Conservation (phyloP, 2,329 filamentous ascomycete genomes). For the Fusarium dlaminii region DNA sequence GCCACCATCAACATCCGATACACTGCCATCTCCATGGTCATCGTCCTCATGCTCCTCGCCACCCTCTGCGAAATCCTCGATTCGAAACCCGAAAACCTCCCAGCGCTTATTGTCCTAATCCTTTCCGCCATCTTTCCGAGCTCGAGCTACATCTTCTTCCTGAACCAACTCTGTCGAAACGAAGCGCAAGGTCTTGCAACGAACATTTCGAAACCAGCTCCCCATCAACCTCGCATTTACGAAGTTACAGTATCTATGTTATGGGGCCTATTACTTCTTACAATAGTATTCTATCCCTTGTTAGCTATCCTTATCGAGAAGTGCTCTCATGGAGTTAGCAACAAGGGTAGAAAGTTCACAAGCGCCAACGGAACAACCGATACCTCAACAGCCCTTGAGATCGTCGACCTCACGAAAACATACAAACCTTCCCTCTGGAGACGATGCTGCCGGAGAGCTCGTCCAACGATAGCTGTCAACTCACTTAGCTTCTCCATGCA, state of each 20-base stretch:
- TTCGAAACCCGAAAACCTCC: background rate
- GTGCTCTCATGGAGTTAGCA: background rate
- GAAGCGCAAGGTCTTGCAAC: background rate
- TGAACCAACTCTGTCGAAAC: background rate
- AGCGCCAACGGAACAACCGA: background rate
- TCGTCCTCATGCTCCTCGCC: background rate
- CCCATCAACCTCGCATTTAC: background rate
- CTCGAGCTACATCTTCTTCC: background rate
- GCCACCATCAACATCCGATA: constrained; percentile 3
- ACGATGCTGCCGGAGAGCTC: background rate
- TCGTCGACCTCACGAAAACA: background rate
- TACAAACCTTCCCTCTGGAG: background rate
- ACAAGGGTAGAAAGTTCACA: background rate
- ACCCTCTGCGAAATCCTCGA: background rate
- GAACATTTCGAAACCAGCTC: background rate
- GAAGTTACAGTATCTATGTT: background rate
- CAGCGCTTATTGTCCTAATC: background rate
- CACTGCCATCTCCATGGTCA: background rate
- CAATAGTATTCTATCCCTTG: background rate
- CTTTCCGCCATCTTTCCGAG: background rate
- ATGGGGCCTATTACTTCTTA: background rate
- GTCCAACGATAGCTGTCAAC: background rate
- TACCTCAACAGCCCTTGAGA: background rate
- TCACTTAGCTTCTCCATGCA: background rate
- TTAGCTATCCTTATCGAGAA: background rate